Evolutionary conservation across 225 moss, liverwort and hornwort genomes (phyloP).

Genomic region (Pleurozium schreberi): DNA sequence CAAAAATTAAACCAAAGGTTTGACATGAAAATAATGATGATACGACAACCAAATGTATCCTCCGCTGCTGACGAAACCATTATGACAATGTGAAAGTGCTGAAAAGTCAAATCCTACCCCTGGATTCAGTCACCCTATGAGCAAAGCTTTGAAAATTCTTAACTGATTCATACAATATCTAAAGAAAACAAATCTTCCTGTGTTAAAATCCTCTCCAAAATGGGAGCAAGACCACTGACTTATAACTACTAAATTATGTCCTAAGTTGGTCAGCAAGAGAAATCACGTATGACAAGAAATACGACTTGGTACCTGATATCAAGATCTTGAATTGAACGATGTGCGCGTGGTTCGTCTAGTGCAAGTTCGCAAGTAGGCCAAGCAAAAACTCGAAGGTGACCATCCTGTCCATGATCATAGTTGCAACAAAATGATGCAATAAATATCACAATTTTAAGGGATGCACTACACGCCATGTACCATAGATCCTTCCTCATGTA

Average conservation of each 20-base stretch:
- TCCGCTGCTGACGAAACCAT: background rate
- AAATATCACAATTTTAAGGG: background rate
- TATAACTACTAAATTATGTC: background rate
- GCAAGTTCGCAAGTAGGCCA: slow-evolving; percentile 68
- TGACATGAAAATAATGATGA: background rate
- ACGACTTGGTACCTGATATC: slow-evolving; percentile 57
- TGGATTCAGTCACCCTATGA: background rate
- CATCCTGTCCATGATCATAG: slow-evolving; percentile 41
- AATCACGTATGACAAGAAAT: background rate
- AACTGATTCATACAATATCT: background rate
- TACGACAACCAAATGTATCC: background rate
- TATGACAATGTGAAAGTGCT: background rate
- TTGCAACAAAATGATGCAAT: background rate
- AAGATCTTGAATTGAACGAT: slow-evolving; percentile 57
- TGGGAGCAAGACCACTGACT: background rate
- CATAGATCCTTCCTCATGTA: background rate
- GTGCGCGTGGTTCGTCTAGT: slow-evolving; percentile 42
- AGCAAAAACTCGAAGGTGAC: slow-evolving; percentile 64
- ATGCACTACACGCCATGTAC: background rate
- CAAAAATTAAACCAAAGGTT: background rate
- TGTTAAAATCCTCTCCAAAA: background rate
- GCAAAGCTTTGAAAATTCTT: background rate
- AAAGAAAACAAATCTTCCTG: background rate
- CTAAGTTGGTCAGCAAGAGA: background rate
- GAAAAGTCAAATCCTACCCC: background rate